Evolutionary conservation across 1,284 basidiomycete genomes (phyloP).

Genomic region (Trametes polyzona): DNA sequence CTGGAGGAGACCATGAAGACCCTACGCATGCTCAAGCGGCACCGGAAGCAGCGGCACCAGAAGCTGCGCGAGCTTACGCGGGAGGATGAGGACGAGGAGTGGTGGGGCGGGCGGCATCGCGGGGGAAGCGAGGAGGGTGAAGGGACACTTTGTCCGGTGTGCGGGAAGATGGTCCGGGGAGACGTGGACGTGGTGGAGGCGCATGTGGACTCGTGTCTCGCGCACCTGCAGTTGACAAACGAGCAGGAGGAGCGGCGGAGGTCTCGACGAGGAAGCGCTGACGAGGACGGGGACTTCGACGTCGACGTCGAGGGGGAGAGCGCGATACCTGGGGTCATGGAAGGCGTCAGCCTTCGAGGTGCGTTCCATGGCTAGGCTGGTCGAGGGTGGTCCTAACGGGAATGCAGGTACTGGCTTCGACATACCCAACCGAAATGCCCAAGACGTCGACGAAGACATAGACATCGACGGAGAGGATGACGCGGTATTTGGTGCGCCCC

Average conservation of each 20-base stretch:
- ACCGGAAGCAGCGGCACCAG: slow-evolving; percentile 63
- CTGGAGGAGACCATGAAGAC: slow-evolving; percentile 53
- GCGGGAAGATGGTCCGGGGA: slow-evolving; percentile 56
- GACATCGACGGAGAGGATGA: slow-evolving; percentile 81
- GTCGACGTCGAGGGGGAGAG: slow-evolving; percentile 38
- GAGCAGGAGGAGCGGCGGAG: slow-evolving; percentile 45
- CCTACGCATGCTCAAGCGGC: slow-evolving; percentile 61
- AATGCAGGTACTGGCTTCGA: slow-evolving; percentile 64
- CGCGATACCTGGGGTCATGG: slow-evolving; percentile 35
- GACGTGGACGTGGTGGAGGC: slow-evolving; percentile 74
- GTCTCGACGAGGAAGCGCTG: slow-evolving; percentile 38
- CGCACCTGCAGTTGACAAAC: slow-evolving; percentile 46
- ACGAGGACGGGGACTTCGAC: slow-evolving; percentile 34
- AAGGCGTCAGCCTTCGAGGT: slow-evolving; percentile 45
- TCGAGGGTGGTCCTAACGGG: background rate
- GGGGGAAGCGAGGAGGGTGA: slow-evolving; percentile 38
- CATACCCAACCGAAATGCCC: slow-evolving; percentile 53
- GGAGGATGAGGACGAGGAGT: slow-evolving; percentile 55
- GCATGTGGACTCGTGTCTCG: slow-evolving; percentile 76
- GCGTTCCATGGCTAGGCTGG: slow-evolving; percentile 13
- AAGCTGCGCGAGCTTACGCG: slow-evolving; percentile 66
- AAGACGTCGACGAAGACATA: slow-evolving; percentile 76
- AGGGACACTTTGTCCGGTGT: slow-evolving; percentile 67
- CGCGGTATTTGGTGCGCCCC: slow-evolving; percentile 62
- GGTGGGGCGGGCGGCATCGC: slow-evolving; percentile 32